These are phyloP conservation scores for Cladosporium sphaerospermum DNA, from an alignment of 2,329 filamentous ascomycete species.

Conservation along the genomic window DNA sequence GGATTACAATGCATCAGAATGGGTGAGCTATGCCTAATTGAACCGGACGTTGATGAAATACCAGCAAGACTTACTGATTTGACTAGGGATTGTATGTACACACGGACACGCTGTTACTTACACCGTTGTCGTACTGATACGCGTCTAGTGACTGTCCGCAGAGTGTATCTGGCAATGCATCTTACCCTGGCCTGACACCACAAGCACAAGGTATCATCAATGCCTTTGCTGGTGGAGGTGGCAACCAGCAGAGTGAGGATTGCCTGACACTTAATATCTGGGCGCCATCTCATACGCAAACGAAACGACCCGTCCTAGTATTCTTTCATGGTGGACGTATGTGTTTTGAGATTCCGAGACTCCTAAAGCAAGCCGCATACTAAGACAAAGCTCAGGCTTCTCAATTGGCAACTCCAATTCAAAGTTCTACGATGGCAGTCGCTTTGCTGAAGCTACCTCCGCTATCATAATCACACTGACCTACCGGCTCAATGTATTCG, in stretches of 20 bases:
- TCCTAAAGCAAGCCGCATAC: neutral
- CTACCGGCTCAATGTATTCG: slow-evolving; percentile 39
- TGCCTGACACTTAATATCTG: slow-evolving; percentile 34
- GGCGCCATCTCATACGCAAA: slow-evolving; percentile 24
- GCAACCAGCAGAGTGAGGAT: slow-evolving; percentile 22
- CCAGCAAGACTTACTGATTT: neutral
- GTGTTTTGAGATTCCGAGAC: slow-evolving; percentile 13
- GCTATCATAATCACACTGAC: slow-evolving; percentile 40
- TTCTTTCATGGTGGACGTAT: slow-evolving; percentile 36
- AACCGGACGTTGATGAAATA: neutral
- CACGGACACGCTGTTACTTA: too few relatives aligned
- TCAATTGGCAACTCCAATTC: slow-evolving; percentile 31
- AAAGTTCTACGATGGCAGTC: slow-evolving; percentile 33
- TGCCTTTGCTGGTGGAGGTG: neutral
- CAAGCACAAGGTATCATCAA: slow-evolving; percentile 10
- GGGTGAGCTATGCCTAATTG: neutral
- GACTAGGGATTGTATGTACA: slow-evolving; percentile 4
- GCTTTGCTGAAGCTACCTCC: slow-evolving; percentile 32
- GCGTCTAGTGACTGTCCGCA: slow-evolving; percentile 4
- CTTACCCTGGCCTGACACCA: slow-evolving; percentile 3
- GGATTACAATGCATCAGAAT: neutral
- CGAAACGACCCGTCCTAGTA: slow-evolving; percentile 33
- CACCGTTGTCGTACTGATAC: neutral
- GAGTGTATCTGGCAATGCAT: neutral
- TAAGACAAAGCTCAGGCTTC: slow-evolving; percentile 25